These are phyloP conservation scores for Curvularia eragrostidis DNA, from an alignment of 2,329 filamentous ascomycete genomes.

Conservation along the genomic window DNA sequence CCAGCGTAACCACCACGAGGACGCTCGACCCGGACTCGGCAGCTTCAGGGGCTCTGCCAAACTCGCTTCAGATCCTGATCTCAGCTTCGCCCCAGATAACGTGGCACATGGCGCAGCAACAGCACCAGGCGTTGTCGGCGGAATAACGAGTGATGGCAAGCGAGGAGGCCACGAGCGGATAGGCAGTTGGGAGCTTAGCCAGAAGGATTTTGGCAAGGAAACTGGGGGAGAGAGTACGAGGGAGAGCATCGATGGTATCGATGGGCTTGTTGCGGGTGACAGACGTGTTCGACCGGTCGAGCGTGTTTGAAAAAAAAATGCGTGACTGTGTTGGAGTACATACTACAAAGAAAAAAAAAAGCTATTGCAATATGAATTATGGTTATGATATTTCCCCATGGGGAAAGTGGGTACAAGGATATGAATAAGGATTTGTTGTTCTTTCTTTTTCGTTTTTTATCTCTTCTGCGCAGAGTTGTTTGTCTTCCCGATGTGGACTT, in stretches of 20 bases:
- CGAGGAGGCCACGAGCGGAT: constrained; percentile 61
- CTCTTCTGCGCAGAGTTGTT: no score
- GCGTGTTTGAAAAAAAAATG: constrained; percentile 57
- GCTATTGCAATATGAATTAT: no score
- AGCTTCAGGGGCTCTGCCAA: constrained; percentile 65
- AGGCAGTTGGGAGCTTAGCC: constrained; percentile 64
- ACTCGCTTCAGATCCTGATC: constrained; percentile 61
- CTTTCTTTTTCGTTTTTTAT: no score
- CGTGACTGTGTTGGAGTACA: no score
- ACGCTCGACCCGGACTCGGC: constrained; percentile 48
- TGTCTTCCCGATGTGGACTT: no score
- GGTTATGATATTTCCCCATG: no score
- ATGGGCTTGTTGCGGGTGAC: constrained; percentile 49
- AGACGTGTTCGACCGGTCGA: constrained; percentile 56
- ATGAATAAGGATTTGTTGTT: no score
- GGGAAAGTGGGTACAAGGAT: no score
- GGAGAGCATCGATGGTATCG: constrained; percentile 56
- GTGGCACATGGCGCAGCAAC: no score
- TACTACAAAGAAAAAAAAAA: no score
- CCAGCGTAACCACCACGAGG: constrained; percentile 37
- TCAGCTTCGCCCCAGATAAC: no score
- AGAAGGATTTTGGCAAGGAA: constrained; percentile 43
- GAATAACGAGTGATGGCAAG: constrained; percentile 19
- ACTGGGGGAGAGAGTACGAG: constrained; percentile 33
- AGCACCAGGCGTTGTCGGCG: no score